A percentile compares a stretch with the other conserved stretches of the same genome.
These are phyloP conservation scores for Handroanthus guayacan DNA, from an alignment of 257 asterid genomes.

Conservation along the genomic window DNA sequence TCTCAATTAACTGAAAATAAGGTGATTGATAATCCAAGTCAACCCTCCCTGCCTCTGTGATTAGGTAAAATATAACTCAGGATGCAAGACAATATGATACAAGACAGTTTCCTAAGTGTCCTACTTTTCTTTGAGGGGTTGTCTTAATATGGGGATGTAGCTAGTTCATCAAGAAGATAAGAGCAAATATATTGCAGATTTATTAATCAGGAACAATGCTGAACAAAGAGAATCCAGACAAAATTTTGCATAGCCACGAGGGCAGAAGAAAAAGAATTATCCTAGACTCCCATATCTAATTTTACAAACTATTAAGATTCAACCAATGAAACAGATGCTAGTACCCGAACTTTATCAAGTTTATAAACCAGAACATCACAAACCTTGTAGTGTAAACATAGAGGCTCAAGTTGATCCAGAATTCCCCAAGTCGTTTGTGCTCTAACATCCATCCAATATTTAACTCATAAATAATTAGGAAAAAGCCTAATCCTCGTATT, in stretches of 20 bases:
- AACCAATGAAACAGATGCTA: conserved; percentile 5
- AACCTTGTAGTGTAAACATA: background rate
- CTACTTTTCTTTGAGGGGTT: background rate
- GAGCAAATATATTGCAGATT: conserved; percentile 8
- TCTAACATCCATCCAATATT: background rate
- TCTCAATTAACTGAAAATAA: background rate
- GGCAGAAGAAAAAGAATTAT: background rate
- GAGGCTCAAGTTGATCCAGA: background rate
- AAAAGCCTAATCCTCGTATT: conserved; percentile 8
- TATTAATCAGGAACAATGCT: conserved; percentile 2
- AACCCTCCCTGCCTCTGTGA: conserved; percentile 3
- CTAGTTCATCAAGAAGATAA: background rate
- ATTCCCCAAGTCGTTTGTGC: conserved; percentile 13
- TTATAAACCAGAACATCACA: background rate
- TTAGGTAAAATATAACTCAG: background rate
- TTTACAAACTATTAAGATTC: background rate
- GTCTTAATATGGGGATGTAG: conserved; percentile 8
- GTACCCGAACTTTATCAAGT: background rate
- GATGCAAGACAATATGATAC: background rate
- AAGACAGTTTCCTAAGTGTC: background rate
- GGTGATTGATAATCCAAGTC: background rate
- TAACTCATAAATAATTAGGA: background rate
- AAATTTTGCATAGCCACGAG: background rate
- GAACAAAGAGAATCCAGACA: conserved; percentile 13
- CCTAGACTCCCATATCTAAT: conserved; percentile 15